Evolutionary conservation across 805 yeast species (phyloP), one percentile per base, ranked within the genome.

Genomic region (Saccharomyces eubayanus): DNA sequence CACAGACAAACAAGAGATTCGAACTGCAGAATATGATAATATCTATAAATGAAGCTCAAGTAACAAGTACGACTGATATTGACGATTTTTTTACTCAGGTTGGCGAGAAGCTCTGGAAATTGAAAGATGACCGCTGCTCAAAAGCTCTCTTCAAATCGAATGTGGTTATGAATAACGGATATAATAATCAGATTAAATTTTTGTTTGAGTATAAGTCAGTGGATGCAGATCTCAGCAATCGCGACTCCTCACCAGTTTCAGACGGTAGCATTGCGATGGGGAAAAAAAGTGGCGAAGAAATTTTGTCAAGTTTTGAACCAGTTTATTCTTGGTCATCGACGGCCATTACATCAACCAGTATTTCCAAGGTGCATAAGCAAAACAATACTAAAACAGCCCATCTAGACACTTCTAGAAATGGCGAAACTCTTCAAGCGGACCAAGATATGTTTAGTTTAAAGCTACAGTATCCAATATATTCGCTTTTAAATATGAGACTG

Each of bases 131-230:
- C 10, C 53, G 58, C n/a, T 57, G 63, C 28, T 47, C 59, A 6
- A 61, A 57, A 5, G 45, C 53, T 20, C 48, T 67, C 31, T 68
- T 67, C 47, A 56, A 61, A 51, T 65, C 69, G 12, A 65, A 62
- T 31, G 65, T 65, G 3, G 69, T 66, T 1, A 66, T 68, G 72
- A 68, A 67, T 52, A 67, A 67, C 55, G 71, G 69, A 2, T 63
- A 62, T 50, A 63, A 62, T 49, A 68, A 68, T 50, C 29, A 56
- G 21, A 62, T 64, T n/a, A 63, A 52, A 30, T 61, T 61, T 24
- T 20, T 51, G 45, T 49, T 56, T 14, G 56, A 56, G 40, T 60
- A 57, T 20, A 30, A 43, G 16, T 46, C 48, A 6, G 45, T 45
- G 9, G 45, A 46, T 30, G 55, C 47, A n/a, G 36, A 43, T 21